Conservation (phyloP, 2,329 filamentous ascomycete species). For the Xenoacremonium recifei region DNA sequence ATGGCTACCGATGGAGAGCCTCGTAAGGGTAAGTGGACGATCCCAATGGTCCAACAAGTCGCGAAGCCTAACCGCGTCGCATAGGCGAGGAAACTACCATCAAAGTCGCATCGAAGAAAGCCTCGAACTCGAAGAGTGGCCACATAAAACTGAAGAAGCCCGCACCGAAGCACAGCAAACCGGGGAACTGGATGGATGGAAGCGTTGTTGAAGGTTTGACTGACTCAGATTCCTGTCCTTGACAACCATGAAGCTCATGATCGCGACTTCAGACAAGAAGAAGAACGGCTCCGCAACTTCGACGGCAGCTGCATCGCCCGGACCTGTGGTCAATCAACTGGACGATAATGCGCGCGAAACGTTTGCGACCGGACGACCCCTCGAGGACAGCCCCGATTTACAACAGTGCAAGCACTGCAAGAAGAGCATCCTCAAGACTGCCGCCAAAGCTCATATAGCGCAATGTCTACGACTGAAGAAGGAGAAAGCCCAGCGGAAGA, state of each 20-base stretch:
- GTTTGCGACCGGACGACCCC: constrained; percentile 77
- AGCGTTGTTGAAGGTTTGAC: constrained; percentile 59
- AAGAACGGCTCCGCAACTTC: constrained; percentile 43
- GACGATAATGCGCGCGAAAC: constrained; percentile 75
- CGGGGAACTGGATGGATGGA: constrained; percentile 72
- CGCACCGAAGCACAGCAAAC: constrained; percentile 60
- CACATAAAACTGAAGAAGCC: constrained; percentile 64
- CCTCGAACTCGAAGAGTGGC: constrained; percentile 47
- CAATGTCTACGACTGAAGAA: constrained; percentile 83
- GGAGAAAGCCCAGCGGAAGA: constrained; percentile 75
- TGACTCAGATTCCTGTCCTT: background rate
- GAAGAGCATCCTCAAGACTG: constrained; percentile 75
- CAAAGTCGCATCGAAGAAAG: constrained; percentile 61
- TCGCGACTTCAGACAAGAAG: constrained; percentile 48
- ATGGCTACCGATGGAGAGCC: constrained; percentile 21
- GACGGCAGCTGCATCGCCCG: constrained; percentile 45
- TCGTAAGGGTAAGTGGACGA: constrained; percentile 28
- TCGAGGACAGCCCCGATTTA: constrained; percentile 76
- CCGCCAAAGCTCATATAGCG: constrained; percentile 76
- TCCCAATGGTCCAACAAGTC: constrained; percentile 5
- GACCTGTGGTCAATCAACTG: constrained; percentile 63
- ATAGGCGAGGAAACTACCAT: constrained; percentile 58
- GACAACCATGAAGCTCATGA: background rate
- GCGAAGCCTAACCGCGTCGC: constrained; percentile 14
- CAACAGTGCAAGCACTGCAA: constrained; percentile 94